These are phyloP conservation scores for Syncephalis fuscata DNA, from an alignment of 371 early-diverging fungal species.

Conservation along the genomic window DNA sequence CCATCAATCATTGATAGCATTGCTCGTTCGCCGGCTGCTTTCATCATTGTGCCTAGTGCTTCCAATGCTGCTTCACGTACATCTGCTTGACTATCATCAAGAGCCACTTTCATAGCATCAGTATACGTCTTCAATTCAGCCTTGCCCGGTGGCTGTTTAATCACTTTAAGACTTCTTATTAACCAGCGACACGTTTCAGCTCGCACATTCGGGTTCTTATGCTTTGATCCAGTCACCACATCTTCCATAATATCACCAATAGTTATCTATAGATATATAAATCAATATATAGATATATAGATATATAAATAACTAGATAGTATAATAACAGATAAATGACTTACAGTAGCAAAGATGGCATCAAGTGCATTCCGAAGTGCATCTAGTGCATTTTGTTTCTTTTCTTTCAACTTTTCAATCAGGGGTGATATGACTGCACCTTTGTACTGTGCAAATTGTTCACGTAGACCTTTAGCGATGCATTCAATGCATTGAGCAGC, in stretches of 20 bases:
- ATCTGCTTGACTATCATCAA: slow-evolving; percentile 73
- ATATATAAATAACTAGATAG: too few species aligned
- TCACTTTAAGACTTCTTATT: slow-evolving; percentile 44
- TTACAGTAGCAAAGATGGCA: slow-evolving; percentile 56
- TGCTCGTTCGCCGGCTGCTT: slow-evolving; percentile 62
- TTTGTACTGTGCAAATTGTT: slow-evolving; percentile 60
- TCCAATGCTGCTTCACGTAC: slow-evolving; percentile 82
- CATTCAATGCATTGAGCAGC: slow-evolving; percentile 72
- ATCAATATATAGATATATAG: too few species aligned
- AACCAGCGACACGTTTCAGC: slow-evolving; percentile 56
- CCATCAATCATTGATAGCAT: slow-evolving; percentile 56
- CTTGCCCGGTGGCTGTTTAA: slow-evolving; percentile 50
- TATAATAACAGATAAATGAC: too few species aligned
- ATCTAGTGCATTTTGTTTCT: slow-evolving; percentile 73
- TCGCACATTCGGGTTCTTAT: slow-evolving; percentile 89
- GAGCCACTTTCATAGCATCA: slow-evolving; percentile 50
- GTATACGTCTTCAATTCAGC: slow-evolving; percentile 56
- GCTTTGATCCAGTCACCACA: slow-evolving; percentile 34
- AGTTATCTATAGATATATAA: slow-evolving; percentile 10
- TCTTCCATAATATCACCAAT: slow-evolving; percentile 52
- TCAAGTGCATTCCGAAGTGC: slow-evolving; percentile 66
- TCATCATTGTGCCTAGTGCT: slow-evolving; percentile 79
- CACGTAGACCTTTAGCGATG: slow-evolving; percentile 69
- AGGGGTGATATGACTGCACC: slow-evolving; percentile 46
- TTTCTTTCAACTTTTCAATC: slow-evolving; percentile 86